Percentiles rank a stretch among this genome's conserved stretches.
phyloP scores from a whole-genome alignment of 495 filamentous ascomycete species.

The Acidiella bohemica region DNA sequence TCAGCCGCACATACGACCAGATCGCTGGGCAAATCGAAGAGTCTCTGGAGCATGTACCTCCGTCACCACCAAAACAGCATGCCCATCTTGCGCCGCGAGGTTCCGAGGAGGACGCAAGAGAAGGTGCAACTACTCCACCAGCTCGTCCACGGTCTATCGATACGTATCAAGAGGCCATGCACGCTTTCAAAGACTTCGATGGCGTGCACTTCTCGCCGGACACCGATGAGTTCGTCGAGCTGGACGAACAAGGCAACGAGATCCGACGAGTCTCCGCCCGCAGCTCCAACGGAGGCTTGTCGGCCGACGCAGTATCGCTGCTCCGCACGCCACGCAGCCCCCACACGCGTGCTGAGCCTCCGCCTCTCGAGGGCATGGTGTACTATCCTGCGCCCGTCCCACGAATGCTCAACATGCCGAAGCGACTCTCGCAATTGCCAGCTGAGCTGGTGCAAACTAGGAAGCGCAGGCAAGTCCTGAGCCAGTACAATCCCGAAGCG shows the following conservation, averaged over 20 bases:
- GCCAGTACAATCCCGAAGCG: constrained; percentile 30
- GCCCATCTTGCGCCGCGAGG: not conserved
- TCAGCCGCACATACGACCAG: constrained; percentile 16
- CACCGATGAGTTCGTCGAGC: constrained; percentile 21
- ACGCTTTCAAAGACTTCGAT: constrained; percentile 81
- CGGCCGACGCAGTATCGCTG: constrained; percentile 22
- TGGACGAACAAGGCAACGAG: constrained; percentile 28
- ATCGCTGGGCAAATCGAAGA: constrained; percentile 13
- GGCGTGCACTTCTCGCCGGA: constrained; percentile 66
- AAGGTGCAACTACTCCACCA: constrained; percentile 19
- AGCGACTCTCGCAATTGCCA: constrained; percentile 66
- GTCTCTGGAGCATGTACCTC: constrained; percentile 5
- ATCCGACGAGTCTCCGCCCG: constrained; percentile 17
- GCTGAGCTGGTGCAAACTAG: constrained; percentile 47
- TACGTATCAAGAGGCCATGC: constrained; percentile 52
- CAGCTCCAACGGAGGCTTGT: constrained; percentile 10
- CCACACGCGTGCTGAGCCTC: constrained; percentile 43
- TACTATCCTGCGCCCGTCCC: constrained; percentile 94
- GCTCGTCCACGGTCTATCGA: constrained; percentile 42
- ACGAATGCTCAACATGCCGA: constrained; percentile 81
- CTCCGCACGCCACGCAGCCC: constrained; percentile 31
- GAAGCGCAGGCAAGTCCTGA: constrained; percentile 43
- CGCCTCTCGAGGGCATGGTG: constrained; percentile 62
- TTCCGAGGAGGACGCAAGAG: not conserved
- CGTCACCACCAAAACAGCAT: constrained; percentile 5